Evolutionary conservation across 257 asterid species (phyloP).

Genomic region (Asclepias syriaca): DNA sequence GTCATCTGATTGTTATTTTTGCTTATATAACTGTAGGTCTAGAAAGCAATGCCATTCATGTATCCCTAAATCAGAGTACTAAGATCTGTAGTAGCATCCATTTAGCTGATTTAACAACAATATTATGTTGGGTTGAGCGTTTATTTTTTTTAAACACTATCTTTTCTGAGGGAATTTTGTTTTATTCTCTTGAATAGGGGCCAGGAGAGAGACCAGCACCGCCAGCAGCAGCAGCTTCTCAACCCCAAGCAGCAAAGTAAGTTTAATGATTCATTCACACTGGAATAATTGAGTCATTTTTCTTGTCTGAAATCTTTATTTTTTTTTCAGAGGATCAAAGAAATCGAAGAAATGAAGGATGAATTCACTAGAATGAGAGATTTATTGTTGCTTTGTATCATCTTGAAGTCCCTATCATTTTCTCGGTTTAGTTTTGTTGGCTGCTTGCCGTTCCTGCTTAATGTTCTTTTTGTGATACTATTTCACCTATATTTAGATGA

Average conservation of each 20-base stretch:
- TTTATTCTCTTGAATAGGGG: conserved; percentile 37
- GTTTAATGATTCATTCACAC: conserved; percentile 16
- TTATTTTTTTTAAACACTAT: neutral
- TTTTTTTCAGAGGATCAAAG: conserved; percentile 54
- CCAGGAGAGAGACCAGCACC: conserved; percentile 55
- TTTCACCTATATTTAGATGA: conserved; percentile 31
- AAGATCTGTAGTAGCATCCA: neutral
- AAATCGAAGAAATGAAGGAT: conserved; percentile 64
- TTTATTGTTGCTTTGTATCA: conserved; percentile 10
- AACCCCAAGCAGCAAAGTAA: conserved; percentile 62
- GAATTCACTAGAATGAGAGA: conserved; percentile 5
- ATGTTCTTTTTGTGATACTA: conserved; percentile 21
- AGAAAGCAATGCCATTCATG: no score
- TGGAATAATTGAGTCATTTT: no score
- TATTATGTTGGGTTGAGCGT: no score
- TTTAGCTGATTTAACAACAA: neutral
- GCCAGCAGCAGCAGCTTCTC: conserved; percentile 38
- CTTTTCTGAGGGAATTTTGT: neutral
- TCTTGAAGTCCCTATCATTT: conserved; percentile 24
- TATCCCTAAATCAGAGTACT: no score
- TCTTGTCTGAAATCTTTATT: neutral
- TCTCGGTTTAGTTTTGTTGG: conserved; percentile 23
- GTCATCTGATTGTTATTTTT: neutral
- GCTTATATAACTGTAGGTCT: no score
- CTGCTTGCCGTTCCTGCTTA: conserved; percentile 3